Conservation (phyloP, 2,329 filamentous ascomycete species). For the Magnaporthales sp. region DNA sequence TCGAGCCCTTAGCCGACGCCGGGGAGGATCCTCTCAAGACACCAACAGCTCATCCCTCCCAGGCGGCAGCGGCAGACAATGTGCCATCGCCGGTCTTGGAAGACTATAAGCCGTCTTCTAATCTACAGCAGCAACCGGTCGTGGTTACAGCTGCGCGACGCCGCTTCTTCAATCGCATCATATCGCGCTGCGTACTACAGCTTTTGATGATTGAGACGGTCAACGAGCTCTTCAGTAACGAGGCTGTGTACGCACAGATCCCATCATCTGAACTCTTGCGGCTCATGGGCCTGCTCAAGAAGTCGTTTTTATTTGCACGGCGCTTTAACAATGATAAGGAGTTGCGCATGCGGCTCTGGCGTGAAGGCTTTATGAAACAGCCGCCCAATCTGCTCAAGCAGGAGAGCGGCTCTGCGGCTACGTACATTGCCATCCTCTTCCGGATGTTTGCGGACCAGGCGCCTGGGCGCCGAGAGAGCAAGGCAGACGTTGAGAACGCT, state of each 20-base stretch:
- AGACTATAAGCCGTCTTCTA: conserved; percentile 74
- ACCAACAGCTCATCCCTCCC: not conserved
- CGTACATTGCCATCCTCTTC: conserved; percentile 92
- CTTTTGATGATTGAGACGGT: conserved; percentile 99
- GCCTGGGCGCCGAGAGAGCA: conserved; percentile 70
- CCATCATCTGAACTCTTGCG: conserved; percentile 82
- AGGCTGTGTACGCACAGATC: conserved; percentile 87
- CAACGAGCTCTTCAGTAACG: conserved; percentile 96
- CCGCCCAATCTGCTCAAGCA: conserved; percentile 97
- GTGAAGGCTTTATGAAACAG: conserved; percentile 99
- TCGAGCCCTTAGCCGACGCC: conserved; percentile 17
- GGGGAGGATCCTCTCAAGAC: not conserved
- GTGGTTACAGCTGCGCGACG: conserved; percentile 88
- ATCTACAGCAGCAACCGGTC: conserved; percentile 76
- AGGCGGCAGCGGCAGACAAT: not conserved
- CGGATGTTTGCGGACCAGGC: conserved; percentile 92
- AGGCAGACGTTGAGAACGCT: conserved; percentile 79
- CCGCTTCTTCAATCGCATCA: conserved; percentile 98
- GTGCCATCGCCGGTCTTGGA: conserved; percentile 52
- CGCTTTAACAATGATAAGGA: conserved; percentile 98
- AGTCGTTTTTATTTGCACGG: conserved; percentile 92
- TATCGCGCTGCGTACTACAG: conserved; percentile 94
- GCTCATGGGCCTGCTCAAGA: conserved; percentile 90
- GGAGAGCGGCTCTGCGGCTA: conserved; percentile 84
- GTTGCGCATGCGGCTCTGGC: conserved; percentile 85